A percentile compares a stretch with the other conserved stretches of the same genome.
Conservation (phyloP, 768 basidiomycete genomes). For the Collybia sordida region DNA sequence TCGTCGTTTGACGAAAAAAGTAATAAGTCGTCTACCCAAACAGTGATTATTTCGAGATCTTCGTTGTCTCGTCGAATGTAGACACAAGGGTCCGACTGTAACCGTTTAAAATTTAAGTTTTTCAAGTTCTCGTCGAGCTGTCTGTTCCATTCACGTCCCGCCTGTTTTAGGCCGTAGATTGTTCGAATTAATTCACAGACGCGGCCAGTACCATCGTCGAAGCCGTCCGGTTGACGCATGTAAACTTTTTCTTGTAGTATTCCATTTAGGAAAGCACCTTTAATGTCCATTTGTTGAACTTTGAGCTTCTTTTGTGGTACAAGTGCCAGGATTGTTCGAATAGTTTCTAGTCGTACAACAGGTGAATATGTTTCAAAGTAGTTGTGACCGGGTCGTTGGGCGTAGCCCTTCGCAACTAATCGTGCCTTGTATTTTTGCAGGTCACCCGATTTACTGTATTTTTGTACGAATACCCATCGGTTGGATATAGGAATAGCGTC, state of each 20-base stretch:
- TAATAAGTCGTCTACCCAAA: neutral
- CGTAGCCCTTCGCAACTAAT: conserved; percentile 34
- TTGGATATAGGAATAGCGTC: conserved; percentile 11
- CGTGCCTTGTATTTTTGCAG: conserved; percentile 30
- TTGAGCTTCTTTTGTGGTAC: conserved; percentile 6
- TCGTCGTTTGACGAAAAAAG: neutral
- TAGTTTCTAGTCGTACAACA: conserved; percentile 8
- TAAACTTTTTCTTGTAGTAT: conserved; percentile 24
- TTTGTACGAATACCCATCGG: conserved; percentile 27
- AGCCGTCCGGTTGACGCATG: conserved; percentile 28
- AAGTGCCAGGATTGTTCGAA: conserved; percentile 20
- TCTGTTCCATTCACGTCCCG: too few relatives aligned
- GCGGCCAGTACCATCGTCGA: conserved; percentile 5
- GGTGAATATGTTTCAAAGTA: conserved; percentile 26
- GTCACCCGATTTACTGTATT: conserved; percentile 25
- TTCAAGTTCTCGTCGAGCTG: neutral
- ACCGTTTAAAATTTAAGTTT: neutral
- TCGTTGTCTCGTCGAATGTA: neutral
- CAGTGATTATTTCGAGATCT: neutral
- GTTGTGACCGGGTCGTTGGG: conserved; percentile 32
- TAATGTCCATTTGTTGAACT: conserved; percentile 8
- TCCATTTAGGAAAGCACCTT: conserved; percentile 9
- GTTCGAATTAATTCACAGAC: conserved; percentile 2
- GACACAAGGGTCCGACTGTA: neutral
- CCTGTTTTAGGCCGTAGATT: conserved; percentile 10